phyloP scores from a whole-genome alignment of 2,329 filamentous ascomycete genomes.

The Ceratocystis papillata region DNA sequence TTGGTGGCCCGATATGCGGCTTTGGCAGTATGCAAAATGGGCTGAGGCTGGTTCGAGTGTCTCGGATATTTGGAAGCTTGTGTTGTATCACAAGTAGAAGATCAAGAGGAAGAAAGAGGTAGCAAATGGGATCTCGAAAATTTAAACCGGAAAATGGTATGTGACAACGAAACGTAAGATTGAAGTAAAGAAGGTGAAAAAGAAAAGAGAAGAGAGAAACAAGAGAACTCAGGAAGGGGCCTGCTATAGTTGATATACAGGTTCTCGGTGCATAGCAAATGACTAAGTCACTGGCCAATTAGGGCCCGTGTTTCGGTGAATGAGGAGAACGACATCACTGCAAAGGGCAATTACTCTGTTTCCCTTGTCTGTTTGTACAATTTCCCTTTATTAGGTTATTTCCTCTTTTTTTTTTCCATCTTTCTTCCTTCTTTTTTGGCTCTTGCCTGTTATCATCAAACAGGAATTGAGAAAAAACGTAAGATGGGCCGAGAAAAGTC shows the following conservation, averaged over 20 bases:
- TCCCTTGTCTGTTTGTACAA: not conserved
- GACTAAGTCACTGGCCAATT: not conserved
- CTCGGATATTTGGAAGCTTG: not conserved
- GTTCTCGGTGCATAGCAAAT: not conserved
- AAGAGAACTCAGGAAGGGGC: not conserved
- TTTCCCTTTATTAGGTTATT: not conserved
- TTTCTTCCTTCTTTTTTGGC: not conserved
- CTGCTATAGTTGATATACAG: constrained; percentile 11
- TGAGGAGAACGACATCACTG: not conserved
- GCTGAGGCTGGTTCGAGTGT: constrained; percentile 18
- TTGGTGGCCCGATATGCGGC: constrained; percentile 2
- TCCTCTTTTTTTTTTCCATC: not conserved
- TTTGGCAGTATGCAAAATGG: constrained; percentile 2
- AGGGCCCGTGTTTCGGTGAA: not conserved
- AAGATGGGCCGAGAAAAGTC: not conserved
- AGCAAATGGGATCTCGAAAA: no score
- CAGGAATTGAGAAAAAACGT: not conserved
- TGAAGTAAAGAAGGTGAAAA: not conserved
- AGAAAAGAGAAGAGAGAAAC: not conserved
- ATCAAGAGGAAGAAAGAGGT: no score
- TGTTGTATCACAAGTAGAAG: no score
- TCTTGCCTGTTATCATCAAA: constrained; percentile 4
- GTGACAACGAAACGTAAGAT: not conserved
- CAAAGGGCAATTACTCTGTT: not conserved
- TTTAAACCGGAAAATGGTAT: no score